phyloP scores from a whole-genome alignment of 345 rosid genomes.

The Citrus reticulata region DNA sequence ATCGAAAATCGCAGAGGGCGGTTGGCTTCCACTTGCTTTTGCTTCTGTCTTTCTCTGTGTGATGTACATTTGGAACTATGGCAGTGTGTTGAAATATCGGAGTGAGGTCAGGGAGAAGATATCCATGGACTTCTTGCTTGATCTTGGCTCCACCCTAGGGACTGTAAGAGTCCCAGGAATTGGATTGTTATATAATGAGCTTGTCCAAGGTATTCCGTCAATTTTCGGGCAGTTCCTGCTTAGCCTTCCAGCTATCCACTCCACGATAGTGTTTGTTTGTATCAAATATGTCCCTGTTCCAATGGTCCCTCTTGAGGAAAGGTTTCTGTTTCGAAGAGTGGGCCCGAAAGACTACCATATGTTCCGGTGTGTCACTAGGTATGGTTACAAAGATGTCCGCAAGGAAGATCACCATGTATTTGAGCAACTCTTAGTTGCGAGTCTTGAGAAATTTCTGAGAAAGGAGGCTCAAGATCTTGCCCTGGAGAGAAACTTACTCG shows the following conservation, averaged over 20 bases:
- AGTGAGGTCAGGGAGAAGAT: constrained; percentile 91
- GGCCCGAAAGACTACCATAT: constrained; percentile 95
- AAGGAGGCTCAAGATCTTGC: constrained; percentile 78
- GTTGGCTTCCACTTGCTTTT: constrained; percentile 92
- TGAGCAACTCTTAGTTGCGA: constrained; percentile 75
- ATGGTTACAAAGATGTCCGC: constrained; percentile 85
- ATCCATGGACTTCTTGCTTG: constrained; percentile 80
- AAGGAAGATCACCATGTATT: constrained; percentile 82
- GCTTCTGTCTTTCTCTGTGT: constrained; percentile 64
- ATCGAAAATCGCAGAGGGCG: constrained; percentile 71
- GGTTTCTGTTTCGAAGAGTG: constrained; percentile 83
- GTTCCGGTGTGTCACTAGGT: constrained; percentile 84
- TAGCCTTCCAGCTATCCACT: constrained; percentile 88
- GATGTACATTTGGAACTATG: constrained; percentile 96
- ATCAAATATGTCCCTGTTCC: constrained; percentile 96
- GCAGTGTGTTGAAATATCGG: constrained; percentile 87
- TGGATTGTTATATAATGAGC: constrained; percentile 83
- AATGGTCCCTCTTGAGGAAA: constrained; percentile 81
- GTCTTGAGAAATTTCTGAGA: constrained; percentile 78
- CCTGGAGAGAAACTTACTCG: constrained; percentile 52
- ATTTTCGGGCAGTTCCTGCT: constrained; percentile 83
- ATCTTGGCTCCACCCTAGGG: constrained; percentile 82
- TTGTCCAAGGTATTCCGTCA: constrained; percentile 88
- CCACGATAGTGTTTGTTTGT: constrained; percentile 81
- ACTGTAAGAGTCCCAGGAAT: constrained; percentile 85